Base-by-base conservation (phyloP, 2,329 filamentous ascomycete species). In the Apiospora koreana region DNA sequence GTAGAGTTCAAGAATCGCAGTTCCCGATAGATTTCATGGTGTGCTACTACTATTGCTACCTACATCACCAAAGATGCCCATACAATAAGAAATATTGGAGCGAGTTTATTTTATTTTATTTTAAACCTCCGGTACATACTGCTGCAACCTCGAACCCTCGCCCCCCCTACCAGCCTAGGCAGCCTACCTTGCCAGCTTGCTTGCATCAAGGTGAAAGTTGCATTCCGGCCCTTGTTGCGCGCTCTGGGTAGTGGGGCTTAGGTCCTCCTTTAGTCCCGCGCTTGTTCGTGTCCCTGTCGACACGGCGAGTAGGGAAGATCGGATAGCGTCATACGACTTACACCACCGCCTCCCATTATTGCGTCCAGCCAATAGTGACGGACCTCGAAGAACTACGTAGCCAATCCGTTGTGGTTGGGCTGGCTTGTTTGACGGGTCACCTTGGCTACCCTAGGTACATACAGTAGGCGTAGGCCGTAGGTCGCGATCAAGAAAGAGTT, bases 281-380 rank as follows among this genome's bases (percentile, higher is more conserved):
- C 54, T 62, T 62, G 54, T 9, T 62, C 54, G 54, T 62, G 54
- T 62, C 54, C 54, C 54, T 62, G 54, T 62, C n/a, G 38, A 62
- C 31, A 62, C 54, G 10, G 54, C 54, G 31, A 62, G 54, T 38
- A 62, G 54, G 54, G 28, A n/a, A 68, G 67, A 68, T 58, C 67
- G 35, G 35, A 68, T 68, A 68, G 67, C 67, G 67, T 68, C 67
- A 68, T 68, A 42, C 67, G 48, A 68, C 67, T 62, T 62, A 62
- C 54, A 62, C 54, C 25, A 58, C 67, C 43, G 45, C 67, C 67
- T 58, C 45, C 48, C 67, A 41, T 42, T 68, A 68, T 58, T 67
- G 31, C 12, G 23, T 28, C 23, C 54, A 23, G 54, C 54, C 54
- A 62, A 62, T 62, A 38, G 54, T 62, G 10, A 35, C 38, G 38